Conservation (phyloP, 192 early-diverging fungal species). For the Thamnidium elegans region DNA sequence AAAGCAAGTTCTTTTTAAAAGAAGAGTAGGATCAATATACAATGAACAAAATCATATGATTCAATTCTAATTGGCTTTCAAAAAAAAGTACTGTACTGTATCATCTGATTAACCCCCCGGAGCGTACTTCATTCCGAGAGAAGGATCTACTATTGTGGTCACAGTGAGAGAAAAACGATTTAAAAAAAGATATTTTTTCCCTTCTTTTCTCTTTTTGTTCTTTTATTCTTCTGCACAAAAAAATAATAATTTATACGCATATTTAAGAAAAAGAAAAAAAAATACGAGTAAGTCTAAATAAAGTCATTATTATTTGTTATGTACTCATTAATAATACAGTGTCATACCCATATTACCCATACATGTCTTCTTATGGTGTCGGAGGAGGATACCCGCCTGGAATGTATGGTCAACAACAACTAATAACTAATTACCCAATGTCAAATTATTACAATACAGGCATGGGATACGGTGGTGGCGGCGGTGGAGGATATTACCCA, state of each 20-base stretch:
- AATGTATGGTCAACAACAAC: constrained; percentile 12
- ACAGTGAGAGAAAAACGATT: too few species aligned
- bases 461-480: neutral
- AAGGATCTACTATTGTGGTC: too few species aligned
- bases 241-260: neutral
- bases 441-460: constrained; percentile 1
- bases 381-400: neutral
- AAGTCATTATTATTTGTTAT: neutral
- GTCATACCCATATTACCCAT: constrained; percentile 10
- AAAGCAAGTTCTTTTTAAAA: neutral
- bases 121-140: too few species aligned
- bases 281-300: constrained; percentile 1
- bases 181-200: too few species aligned
- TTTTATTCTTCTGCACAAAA: neutral
- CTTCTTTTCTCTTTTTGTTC: neutral
- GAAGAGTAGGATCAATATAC: neutral
- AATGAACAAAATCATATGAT: neutral
- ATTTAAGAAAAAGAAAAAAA: too few species aligned
- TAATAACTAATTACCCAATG: neutral
- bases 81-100: neutral
- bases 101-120: neutral
- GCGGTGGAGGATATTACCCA: constrained; percentile 11
- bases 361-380: neutral
- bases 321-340: neutral
- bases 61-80: neutral